Evolutionary conservation across 1,284 basidiomycete species (phyloP).

Genomic region (Trametes pubescens): DNA sequence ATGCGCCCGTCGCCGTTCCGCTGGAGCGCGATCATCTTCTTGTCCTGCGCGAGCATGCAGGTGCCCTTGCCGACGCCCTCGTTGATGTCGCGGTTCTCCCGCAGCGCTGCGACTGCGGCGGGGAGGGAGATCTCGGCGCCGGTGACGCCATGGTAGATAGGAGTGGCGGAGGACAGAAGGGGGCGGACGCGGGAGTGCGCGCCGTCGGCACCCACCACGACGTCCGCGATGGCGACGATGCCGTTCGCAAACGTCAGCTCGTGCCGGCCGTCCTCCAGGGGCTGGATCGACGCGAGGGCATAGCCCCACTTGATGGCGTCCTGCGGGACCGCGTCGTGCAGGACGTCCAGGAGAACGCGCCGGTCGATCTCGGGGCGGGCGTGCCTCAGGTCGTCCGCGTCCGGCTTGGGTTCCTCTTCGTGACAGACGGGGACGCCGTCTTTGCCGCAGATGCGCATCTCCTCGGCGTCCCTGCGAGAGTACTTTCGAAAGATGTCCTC

Average conservation of each 20-base stretch:
- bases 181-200: slow-evolving; percentile 51
- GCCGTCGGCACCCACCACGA: slow-evolving; percentile 57
- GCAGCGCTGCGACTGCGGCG: slow-evolving; percentile 5
- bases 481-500: slow-evolving; percentile 4
- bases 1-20: slow-evolving; percentile 25
- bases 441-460: slow-evolving; percentile 12
- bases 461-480: slow-evolving; percentile 14
- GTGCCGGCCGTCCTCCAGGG: slow-evolving; percentile 17
- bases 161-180: slow-evolving; percentile 28
- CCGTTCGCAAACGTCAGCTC: slow-evolving; percentile 30
- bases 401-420: background rate
- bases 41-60: background rate
- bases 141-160: slow-evolving; percentile 17
- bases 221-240: slow-evolving; percentile 7
- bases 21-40: slow-evolving; percentile 15
- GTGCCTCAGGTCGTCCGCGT: background rate
- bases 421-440: slow-evolving; percentile 7
- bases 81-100: slow-evolving; percentile 13
- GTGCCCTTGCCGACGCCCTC: slow-evolving; percentile 18
- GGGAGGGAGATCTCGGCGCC: slow-evolving; percentile 23
- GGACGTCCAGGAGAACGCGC: slow-evolving; percentile 10
- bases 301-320: slow-evolving; percentile 24
- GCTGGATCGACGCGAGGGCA: background rate
- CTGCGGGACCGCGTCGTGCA: slow-evolving; percentile 7
- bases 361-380: slow-evolving; percentile 15